These are phyloP conservation scores for Penicillium sclerotiorum DNA, from an alignment of 2,329 filamentous ascomycete species.

Conservation along the genomic window DNA sequence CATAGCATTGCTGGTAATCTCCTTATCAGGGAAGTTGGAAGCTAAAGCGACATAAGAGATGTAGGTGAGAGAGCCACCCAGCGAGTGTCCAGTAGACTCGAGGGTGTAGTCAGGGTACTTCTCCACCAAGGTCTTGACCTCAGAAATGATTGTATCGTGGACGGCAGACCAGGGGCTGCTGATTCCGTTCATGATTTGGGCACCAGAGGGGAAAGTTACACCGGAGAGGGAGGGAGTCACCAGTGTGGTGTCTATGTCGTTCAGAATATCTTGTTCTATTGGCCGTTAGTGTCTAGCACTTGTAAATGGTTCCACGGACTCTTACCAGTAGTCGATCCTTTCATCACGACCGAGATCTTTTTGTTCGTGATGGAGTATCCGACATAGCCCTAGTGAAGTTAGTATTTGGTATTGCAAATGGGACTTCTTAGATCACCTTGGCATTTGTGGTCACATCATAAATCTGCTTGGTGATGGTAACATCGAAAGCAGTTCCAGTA, in stretches of 20 bases:
- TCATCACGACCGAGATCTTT: slow-evolving; percentile 34
- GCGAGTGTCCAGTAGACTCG: slow-evolving; percentile 35
- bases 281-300: not conserved
- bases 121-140: slow-evolving; percentile 28
- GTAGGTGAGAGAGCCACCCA: slow-evolving; percentile 35
- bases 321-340: slow-evolving; percentile 32
- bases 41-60: slow-evolving; percentile 35
- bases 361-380: slow-evolving; percentile 30
- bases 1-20: slow-evolving; percentile 34
- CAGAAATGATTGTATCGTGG: slow-evolving; percentile 31
- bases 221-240: slow-evolving; percentile 30
- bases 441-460: slow-evolving; percentile 27
- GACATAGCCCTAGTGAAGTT: slow-evolving; percentile 26
- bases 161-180: slow-evolving; percentile 31
- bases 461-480: slow-evolving; percentile 34
- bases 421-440: slow-evolving; percentile 13
- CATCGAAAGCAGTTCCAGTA: slow-evolving; percentile 29
- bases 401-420: not conserved
- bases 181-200: slow-evolving; percentile 32
- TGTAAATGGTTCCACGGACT: not conserved
- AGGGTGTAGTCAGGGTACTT: slow-evolving; percentile 33
- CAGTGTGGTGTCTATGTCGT: slow-evolving; percentile 29
- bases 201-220: slow-evolving; percentile 30
- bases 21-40: slow-evolving; percentile 33
- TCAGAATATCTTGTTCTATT: slow-evolving; percentile 16